These are phyloP conservation scores for Xylaria cubensis DNA, from an alignment of 495 filamentous ascomycete species.

Conservation along the genomic window DNA sequence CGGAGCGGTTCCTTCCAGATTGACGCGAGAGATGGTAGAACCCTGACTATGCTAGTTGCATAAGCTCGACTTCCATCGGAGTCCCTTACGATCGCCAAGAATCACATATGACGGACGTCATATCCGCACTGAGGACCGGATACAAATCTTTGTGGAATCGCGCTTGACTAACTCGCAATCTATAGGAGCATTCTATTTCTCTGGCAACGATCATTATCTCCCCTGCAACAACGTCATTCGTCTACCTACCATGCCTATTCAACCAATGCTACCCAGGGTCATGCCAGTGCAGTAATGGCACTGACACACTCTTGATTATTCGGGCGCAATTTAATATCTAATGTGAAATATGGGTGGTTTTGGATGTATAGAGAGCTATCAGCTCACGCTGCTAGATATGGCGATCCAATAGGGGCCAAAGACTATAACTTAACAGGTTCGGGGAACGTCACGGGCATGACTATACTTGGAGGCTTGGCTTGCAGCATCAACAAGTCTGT, in stretches of 20 bases:
- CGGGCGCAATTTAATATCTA: not conserved
- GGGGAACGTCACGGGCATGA: not conserved
- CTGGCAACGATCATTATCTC: constrained; percentile 30
- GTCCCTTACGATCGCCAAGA: constrained; percentile 1
- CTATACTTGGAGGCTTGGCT: not conserved
- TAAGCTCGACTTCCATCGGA: constrained; percentile 20
- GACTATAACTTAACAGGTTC: constrained; percentile 3
- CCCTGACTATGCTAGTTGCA: constrained; percentile 23
- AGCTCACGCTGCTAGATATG: not conserved
- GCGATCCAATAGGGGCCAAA: not conserved
- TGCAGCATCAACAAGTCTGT: not conserved
- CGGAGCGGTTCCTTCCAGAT: constrained; percentile 8
- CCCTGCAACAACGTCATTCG: constrained; percentile 37
- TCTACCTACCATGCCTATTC: constrained; percentile 6
- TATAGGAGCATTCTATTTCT: constrained; percentile 40
- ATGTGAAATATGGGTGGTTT: not conserved
- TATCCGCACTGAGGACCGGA: constrained; percentile 28
- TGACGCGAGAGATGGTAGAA: constrained; percentile 12
- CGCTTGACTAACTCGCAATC: constrained; percentile 5
- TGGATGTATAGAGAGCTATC: not conserved
- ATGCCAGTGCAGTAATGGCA: constrained; percentile 21
- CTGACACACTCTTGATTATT: not conserved
- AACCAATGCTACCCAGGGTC: not conserved
- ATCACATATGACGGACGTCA: constrained; percentile 5
- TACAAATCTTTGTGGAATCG: constrained; percentile 25